Evolutionary conservation across 164 flowering plant genomes (phyloP).

Genomic region (Nelumbo lutea): DNA sequence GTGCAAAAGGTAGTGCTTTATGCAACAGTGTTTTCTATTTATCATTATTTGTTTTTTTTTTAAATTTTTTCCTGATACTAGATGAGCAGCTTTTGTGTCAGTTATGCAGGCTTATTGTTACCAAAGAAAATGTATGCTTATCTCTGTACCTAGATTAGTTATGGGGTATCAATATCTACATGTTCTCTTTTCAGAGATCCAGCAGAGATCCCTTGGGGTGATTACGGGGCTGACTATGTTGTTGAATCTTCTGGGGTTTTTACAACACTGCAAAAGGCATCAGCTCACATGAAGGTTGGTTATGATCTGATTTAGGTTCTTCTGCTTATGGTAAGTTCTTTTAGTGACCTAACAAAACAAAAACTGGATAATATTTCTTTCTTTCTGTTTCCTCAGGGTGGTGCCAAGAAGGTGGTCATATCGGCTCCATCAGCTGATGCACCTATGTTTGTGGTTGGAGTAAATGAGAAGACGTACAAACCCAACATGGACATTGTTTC

Average conservation of each 20-base stretch:
- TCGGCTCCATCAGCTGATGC: slow-evolving; percentile 99
- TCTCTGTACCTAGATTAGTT: too few species aligned
- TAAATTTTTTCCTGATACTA: neutral
- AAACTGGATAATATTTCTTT: neutral
- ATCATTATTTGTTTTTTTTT: neutral
- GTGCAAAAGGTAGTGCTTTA: slow-evolving; percentile 59
- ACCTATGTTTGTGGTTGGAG: slow-evolving; percentile 98
- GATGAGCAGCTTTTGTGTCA: too few species aligned
- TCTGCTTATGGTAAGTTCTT: neutral
- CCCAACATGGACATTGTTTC: slow-evolving; percentile 93
- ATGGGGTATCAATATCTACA: too few species aligned
- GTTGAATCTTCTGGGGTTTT: slow-evolving; percentile 97
- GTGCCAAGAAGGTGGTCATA: slow-evolving; percentile 91
- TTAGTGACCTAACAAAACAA: too few species aligned
- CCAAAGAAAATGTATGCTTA: too few species aligned
- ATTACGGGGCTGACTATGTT: slow-evolving; percentile 85
- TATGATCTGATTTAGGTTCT: neutral
- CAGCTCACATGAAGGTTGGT: slow-evolving; percentile 73
- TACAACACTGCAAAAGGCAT: slow-evolving; percentile 80
- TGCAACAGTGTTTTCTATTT: too few species aligned
- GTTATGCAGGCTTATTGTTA: too few species aligned
- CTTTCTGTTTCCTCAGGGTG: slow-evolving; percentile 56
- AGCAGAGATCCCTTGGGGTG: slow-evolving; percentile 93
- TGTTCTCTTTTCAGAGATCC: slow-evolving; percentile 56
- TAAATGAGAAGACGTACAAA: slow-evolving; percentile 78